Percentiles rank a stretch among this genome's conserved stretches.
Conservation (phyloP, 2,329 filamentous ascomycete genomes). For the Fusarium sp. region DNA sequence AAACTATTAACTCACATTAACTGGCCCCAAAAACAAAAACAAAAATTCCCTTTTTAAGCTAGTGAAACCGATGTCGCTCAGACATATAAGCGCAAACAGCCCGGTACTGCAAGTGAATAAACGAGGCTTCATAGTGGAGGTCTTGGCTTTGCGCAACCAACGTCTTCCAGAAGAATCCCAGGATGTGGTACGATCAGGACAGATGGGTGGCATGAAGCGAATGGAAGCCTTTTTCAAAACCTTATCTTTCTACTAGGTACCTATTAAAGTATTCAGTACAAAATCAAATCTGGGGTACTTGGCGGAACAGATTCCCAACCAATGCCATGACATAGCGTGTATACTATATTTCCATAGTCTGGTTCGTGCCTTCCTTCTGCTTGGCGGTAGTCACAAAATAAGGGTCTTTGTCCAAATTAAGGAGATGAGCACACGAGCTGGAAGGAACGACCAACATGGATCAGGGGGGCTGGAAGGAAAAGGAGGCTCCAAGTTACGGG, state of each 20-base stretch:
- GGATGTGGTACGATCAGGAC: constrained; percentile 30
- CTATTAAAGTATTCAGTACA: background rate
- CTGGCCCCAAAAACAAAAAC: no score
- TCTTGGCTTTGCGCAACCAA: constrained; percentile 5
- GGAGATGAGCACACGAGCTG: constrained; percentile 26
- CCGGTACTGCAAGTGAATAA: background rate
- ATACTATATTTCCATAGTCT: background rate
- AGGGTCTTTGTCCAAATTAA: background rate
- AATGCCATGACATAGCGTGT: constrained; percentile 14
- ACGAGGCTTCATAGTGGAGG: constrained; percentile 17
- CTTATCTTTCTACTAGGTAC: background rate
- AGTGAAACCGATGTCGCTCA: background rate
- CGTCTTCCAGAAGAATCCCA: constrained; percentile 12
- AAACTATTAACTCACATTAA: no score
- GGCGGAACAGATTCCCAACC: constrained; percentile 1
- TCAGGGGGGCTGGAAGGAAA: constrained; percentile 26
- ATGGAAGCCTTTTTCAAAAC: constrained; percentile 23
- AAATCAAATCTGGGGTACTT: constrained; percentile 36
- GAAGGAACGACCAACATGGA: constrained; percentile 3
- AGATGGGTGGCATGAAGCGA: constrained; percentile 16
- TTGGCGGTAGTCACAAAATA: constrained; percentile 6
- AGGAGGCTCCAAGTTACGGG: constrained; percentile 32
- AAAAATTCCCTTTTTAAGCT: background rate
- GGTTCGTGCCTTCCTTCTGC: constrained; percentile 12
- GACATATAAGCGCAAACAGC: background rate